phyloP scores from a whole-genome alignment of 495 filamentous ascomycete species.

The Penicillium alfredii region DNA sequence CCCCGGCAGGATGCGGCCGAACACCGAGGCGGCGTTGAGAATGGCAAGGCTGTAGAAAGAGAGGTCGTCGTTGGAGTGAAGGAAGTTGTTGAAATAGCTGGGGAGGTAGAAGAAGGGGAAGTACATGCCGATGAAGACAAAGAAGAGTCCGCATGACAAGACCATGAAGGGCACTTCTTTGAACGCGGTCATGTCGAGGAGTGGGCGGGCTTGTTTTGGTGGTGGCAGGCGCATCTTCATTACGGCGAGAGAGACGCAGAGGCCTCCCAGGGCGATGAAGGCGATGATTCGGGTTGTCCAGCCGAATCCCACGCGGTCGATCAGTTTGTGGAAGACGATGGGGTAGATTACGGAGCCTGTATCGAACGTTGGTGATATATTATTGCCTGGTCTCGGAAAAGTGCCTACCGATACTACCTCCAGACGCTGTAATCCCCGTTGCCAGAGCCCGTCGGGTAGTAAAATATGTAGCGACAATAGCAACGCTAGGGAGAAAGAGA shows the following conservation, averaged over 20 bases:
- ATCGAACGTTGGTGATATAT: background rate
- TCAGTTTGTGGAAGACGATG: constrained; percentile 46
- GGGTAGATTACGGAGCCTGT: constrained; percentile 49
- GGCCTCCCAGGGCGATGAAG: constrained; percentile 44
- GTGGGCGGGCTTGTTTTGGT: constrained; percentile 8
- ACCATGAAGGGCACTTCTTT: constrained; percentile 30
- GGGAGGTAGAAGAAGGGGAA: constrained; percentile 41
- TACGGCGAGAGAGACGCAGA: constrained; percentile 31
- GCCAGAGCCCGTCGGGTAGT: constrained; percentile 37
- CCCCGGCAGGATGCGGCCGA: constrained; percentile 40
- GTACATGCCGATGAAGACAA: constrained; percentile 35
- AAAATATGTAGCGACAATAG: constrained; percentile 40
- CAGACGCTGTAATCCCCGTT: constrained; percentile 38
- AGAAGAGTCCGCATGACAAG: constrained; percentile 22
- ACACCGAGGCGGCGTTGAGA: constrained; percentile 40
- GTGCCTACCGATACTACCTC: constrained; percentile 34
- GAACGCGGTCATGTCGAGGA: constrained; percentile 34
- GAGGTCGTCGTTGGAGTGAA: constrained; percentile 16
- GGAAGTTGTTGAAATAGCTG: constrained; percentile 16
- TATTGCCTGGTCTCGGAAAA: too few relatives aligned
- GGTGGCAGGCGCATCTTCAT: constrained; percentile 24
- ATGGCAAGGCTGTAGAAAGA: constrained; percentile 44
- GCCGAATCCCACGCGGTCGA: constrained; percentile 42
- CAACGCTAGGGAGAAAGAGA: constrained; percentile 38
- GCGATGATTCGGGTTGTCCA: constrained; percentile 51